These are phyloP conservation scores for Aureobasidium sp. DNA, from an alignment of 2,329 filamentous ascomycete species.

Conservation along the genomic window DNA sequence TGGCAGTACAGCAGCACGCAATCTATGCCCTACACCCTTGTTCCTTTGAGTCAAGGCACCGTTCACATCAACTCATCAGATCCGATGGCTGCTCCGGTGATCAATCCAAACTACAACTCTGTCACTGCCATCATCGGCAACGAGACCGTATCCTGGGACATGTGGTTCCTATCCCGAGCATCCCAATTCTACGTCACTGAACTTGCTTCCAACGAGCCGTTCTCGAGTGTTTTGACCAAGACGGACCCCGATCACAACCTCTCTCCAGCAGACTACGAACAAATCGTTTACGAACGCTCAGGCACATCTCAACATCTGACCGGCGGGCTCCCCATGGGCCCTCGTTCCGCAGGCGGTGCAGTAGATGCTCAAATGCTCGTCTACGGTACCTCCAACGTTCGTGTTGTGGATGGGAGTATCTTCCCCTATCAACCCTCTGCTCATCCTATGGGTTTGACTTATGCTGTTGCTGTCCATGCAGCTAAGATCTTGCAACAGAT, in stretches of 20 bases:
- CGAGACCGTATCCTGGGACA: background rate
- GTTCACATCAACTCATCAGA: slow-evolving; percentile 18
- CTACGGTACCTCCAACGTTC: slow-evolving; percentile 29
- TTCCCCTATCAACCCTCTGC: slow-evolving; percentile 29
- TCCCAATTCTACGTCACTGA: slow-evolving; percentile 7
- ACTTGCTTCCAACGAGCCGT: background rate
- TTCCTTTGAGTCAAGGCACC: slow-evolving; percentile 14
- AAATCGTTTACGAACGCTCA: background rate
- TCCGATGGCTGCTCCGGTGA: slow-evolving; percentile 22
- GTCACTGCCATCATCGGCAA: background rate
- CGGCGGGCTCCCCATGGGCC: slow-evolving; percentile 24
- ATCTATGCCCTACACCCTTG: slow-evolving; percentile 14
- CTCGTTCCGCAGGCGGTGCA: slow-evolving; percentile 26
- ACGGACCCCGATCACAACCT: background rate
- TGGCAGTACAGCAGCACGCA: slow-evolving; percentile 17
- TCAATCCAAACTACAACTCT: slow-evolving; percentile 23
- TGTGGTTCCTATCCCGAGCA: slow-evolving; percentile 1
- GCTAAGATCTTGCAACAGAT: background rate
- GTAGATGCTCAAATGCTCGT: slow-evolving; percentile 28
- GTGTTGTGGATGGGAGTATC: slow-evolving; percentile 31
- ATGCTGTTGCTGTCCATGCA: slow-evolving; percentile 1
- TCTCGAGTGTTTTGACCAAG: background rate
- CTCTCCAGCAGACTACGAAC: background rate
- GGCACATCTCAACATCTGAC: slow-evolving; percentile 8
- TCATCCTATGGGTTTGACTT: slow-evolving; percentile 24